Conservation (phyloP, 768 basidiomycete genomes). For the Mycena amicta region DNA sequence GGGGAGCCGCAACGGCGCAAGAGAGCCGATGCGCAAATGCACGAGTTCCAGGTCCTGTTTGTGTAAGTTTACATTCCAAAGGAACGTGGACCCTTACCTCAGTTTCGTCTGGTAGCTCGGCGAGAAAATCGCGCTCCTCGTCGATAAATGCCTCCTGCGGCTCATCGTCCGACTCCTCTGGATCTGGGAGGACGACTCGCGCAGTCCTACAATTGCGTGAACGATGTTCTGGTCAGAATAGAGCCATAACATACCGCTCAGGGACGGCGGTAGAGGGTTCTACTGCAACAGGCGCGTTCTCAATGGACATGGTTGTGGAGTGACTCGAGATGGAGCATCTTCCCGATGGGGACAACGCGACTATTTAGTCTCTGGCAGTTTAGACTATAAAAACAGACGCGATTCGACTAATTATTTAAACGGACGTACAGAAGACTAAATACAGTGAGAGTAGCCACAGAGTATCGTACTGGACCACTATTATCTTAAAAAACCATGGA, state of each 20-base stretch:
- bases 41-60: constrained; percentile 83
- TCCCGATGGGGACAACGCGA: neutral
- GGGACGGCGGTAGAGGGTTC: neutral
- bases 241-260: constrained; percentile 15
- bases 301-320: neutral
- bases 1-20: constrained; percentile 65
- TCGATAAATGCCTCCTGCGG: constrained; percentile 44
- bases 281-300: neutral
- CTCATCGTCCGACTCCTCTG: constrained; percentile 49
- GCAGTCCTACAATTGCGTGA: constrained; percentile 27
- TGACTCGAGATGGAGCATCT: neutral
- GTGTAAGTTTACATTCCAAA: constrained; percentile 13
- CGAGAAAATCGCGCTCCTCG: constrained; percentile 70
- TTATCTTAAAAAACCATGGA: constrained; percentile 23
- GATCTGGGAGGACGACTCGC: constrained; percentile 50
- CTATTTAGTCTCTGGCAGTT: neutral
- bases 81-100: constrained; percentile 49
- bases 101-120: constrained; percentile 81
- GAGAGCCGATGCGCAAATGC: constrained; percentile 73
- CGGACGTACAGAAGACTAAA: constrained; percentile 17
- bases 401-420: constrained; percentile 16
- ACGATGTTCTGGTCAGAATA: too few relatives aligned
- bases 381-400: neutral
- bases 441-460: constrained; percentile 15
- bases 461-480: constrained; percentile 20